Conservation (phyloP, 177 flowering plant genomes). For the Telopea speciosissima region DNA sequence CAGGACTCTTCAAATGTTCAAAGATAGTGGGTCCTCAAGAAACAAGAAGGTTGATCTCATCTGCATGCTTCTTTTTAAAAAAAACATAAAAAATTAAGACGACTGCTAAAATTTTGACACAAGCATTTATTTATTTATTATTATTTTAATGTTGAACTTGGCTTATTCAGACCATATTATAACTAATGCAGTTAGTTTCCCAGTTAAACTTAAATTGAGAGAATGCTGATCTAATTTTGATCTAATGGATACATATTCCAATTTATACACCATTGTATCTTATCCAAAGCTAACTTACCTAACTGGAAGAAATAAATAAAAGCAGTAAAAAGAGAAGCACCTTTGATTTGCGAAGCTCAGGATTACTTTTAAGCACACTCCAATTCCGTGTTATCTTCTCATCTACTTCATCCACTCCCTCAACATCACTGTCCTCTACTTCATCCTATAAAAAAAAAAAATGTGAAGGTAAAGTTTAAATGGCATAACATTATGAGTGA, state of each 20-base stretch:
- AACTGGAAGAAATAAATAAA: not conserved
- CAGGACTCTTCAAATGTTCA: not conserved
- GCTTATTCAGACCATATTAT: no score
- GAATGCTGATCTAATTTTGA: not conserved
- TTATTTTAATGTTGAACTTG: no score
- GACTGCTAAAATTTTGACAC: not conserved
- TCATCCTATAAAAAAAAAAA: constrained; percentile 44
- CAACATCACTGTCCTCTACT: constrained; percentile 57
- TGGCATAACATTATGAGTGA: not conserved
- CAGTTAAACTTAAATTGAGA: no score
- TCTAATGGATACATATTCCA: not conserved
- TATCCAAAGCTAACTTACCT: not conserved
- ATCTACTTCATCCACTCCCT: constrained; percentile 44
- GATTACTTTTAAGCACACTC: constrained; percentile 78
- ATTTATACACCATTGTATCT: not conserved
- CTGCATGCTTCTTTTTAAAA: not conserved
- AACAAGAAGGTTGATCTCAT: not conserved
- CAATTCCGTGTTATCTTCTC: constrained; percentile 82
- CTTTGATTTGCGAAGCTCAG: constrained; percentile 65
- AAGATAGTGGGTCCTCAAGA: not conserved
- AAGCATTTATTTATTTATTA: no score
- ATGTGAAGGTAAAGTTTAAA: not conserved
- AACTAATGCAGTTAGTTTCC: no score
- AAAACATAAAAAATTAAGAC: not conserved
- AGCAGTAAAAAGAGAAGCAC: constrained; percentile 23